Evolutionary conservation across 1,284 basidiomycete genomes (phyloP).

Genomic region (Sanghuangporus sanghuang): DNA sequence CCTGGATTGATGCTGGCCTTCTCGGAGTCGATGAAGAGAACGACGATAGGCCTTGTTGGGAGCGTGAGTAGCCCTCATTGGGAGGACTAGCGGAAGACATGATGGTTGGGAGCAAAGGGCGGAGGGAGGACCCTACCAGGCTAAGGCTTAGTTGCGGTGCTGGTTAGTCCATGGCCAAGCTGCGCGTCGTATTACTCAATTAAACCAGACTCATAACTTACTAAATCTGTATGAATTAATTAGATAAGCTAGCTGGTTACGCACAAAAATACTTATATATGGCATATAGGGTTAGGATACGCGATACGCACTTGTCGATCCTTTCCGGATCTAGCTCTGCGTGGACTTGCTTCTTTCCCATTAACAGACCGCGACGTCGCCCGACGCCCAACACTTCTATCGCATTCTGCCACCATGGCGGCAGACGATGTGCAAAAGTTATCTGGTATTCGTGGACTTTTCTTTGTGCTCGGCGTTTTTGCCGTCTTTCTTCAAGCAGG

Average conservation of each 20-base stretch:
- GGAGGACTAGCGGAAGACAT: neutral
- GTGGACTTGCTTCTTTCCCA: neutral
- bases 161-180: neutral
- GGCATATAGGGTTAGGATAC: neutral
- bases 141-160: neutral
- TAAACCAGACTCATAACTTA: too few relatives aligned
- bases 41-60: neutral
- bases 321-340: neutral
- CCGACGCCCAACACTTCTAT: neutral
- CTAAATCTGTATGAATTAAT: neutral
- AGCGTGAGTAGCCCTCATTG: neutral
- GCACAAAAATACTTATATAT: neutral
- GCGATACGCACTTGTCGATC: neutral
- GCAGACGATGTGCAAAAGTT: conserved; percentile 1
- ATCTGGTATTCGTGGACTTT: conserved; percentile 29
- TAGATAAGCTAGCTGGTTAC: neutral
- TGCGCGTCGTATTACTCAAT: neutral
- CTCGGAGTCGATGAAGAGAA: neutral
- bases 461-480: conserved; percentile 45
- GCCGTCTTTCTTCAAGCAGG: conserved; percentile 55
- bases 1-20: conserved; percentile 29
- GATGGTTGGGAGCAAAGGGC: neutral
- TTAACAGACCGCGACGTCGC: neutral
- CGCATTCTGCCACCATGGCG: neutral
- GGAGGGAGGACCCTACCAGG: neutral